A percentile compares a stretch with the other conserved stretches of the same genome.
Evolutionary conservation across 202 grass and related monocot species (phyloP).

Genomic region (Saccharum hybrid): DNA sequence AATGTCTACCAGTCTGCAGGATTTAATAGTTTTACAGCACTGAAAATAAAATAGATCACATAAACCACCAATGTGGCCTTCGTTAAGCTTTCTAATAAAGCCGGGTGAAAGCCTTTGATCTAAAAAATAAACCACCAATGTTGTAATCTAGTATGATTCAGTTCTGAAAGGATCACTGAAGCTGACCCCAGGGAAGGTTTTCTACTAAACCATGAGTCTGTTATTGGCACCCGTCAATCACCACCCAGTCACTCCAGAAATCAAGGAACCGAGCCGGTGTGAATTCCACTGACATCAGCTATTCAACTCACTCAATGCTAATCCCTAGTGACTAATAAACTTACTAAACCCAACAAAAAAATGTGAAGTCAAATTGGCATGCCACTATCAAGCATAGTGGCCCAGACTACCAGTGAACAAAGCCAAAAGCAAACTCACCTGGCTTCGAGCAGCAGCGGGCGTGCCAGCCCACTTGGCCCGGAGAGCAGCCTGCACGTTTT

Average conservation of each 20-base stretch:
- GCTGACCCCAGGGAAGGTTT: neutral
- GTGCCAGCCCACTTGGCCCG: constrained; percentile 93
- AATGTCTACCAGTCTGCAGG: neutral
- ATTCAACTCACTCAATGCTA: neutral
- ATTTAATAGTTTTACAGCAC: constrained; percentile 6
- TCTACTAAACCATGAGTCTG: constrained; percentile 7
- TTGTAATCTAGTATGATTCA: neutral
- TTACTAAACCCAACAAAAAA: neutral
- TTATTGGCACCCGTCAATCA: neutral
- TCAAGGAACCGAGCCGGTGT: neutral
- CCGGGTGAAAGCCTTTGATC: no score
- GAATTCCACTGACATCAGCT: constrained; percentile 16
- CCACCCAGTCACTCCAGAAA: neutral
- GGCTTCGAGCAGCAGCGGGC: constrained; percentile 85
- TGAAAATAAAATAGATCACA: constrained; percentile 6
- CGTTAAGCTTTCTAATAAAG: no score
- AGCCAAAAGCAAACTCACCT: constrained; percentile 52
- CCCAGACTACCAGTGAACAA: constrained; percentile 4
- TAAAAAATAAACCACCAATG: neutral
- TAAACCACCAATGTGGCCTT: neutral
- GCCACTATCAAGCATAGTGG: neutral
- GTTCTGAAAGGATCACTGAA: neutral
- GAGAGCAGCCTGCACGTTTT: constrained; percentile 88
- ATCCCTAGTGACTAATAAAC: neutral
- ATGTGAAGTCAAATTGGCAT: neutral